Conservation (phyloP, 2,329 filamentous ascomycete species). For the Cladosporium sp. region DNA sequence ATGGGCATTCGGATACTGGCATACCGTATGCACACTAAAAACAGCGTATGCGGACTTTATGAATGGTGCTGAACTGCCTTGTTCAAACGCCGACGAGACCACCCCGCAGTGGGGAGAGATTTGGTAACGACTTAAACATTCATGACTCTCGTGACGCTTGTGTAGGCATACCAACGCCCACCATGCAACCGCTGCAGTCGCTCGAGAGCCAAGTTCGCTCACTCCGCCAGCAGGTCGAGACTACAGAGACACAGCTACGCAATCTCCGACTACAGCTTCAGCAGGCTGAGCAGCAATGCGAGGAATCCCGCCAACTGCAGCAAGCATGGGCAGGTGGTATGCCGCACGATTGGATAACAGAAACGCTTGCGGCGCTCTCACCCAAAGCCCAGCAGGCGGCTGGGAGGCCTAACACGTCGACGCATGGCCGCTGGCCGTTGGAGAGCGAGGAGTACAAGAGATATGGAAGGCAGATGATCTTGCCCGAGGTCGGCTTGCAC, state of each 20-base stretch:
- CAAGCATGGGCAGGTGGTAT: conserved; percentile 35
- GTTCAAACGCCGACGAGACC: too few relatives aligned
- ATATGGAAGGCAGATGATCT: conserved; percentile 87
- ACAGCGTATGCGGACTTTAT: too few relatives aligned
- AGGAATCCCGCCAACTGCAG: conserved; percentile 24
- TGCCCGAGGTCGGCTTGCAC: conserved; percentile 72
- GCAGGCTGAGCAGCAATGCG: conserved; percentile 36
- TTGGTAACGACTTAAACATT: neutral
- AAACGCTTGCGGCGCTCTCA: conserved; percentile 36
- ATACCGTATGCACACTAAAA: too few relatives aligned
- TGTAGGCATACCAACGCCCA: neutral
- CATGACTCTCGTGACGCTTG: neutral
- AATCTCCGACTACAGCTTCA: conserved; percentile 39
- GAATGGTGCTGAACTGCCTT: too few relatives aligned
- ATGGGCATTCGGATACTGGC: too few relatives aligned
- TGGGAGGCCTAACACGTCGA: neutral
- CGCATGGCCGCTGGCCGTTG: conserved; percentile 60
- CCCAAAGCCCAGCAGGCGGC: neutral
- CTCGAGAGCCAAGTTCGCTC: conserved; percentile 29
- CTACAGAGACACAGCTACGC: conserved; percentile 39
- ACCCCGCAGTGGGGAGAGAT: too few relatives aligned
- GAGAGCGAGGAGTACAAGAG: conserved; percentile 70
- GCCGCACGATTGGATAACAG: conserved; percentile 40
- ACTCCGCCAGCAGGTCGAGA: conserved; percentile 39
- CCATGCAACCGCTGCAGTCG: neutral